These are phyloP conservation scores for Choanephora cucurbitarum DNA, from an alignment of 371 early-diverging fungal genomes.

Conservation along the genomic window DNA sequence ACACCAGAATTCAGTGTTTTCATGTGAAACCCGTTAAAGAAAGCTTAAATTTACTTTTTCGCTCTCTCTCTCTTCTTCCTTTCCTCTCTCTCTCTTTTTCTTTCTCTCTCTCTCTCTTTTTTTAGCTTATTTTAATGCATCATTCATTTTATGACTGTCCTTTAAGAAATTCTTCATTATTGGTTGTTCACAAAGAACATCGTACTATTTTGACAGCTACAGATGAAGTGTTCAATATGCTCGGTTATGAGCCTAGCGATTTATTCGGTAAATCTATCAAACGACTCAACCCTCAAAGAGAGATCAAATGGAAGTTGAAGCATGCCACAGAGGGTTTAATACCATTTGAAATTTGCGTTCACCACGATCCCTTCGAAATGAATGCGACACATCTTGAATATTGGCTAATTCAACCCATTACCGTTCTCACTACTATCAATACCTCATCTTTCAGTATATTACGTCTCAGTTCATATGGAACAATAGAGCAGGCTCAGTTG, in stretches of 20 bases:
- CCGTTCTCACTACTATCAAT: not conserved
- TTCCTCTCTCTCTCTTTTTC: constrained; percentile 5
- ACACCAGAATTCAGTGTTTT: constrained; percentile 6
- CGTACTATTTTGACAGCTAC: constrained; percentile 42
- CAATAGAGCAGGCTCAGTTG: constrained; percentile 34
- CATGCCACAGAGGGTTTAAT: constrained; percentile 23
- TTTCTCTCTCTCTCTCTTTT: constrained; percentile 1
- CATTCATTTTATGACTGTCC: constrained; percentile 33
- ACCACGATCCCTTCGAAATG: constrained; percentile 32
- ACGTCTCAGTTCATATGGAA: constrained; percentile 36
- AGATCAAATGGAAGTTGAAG: constrained; percentile 4
- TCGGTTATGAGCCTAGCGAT: constrained; percentile 31
- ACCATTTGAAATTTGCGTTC: constrained; percentile 35
- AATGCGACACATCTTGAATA: constrained; percentile 29
- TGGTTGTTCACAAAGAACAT: constrained; percentile 31
- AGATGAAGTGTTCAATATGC: constrained; percentile 36
- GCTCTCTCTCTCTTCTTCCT: not conserved
- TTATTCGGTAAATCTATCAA: constrained; percentile 28
- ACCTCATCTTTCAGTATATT: constrained; percentile 24
- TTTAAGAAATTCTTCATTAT: constrained; percentile 30
- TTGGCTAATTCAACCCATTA: constrained; percentile 34
- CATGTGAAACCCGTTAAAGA: constrained; percentile 31
- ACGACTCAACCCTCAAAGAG: constrained; percentile 7
- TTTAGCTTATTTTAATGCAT: not conserved
- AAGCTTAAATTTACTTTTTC: constrained; percentile 6